Percentiles rank a stretch among this genome's conserved stretches.
These are phyloP conservation scores for Talaromyces piceae DNA, from an alignment of 2,329 filamentous ascomycete species.

Conservation along the genomic window DNA sequence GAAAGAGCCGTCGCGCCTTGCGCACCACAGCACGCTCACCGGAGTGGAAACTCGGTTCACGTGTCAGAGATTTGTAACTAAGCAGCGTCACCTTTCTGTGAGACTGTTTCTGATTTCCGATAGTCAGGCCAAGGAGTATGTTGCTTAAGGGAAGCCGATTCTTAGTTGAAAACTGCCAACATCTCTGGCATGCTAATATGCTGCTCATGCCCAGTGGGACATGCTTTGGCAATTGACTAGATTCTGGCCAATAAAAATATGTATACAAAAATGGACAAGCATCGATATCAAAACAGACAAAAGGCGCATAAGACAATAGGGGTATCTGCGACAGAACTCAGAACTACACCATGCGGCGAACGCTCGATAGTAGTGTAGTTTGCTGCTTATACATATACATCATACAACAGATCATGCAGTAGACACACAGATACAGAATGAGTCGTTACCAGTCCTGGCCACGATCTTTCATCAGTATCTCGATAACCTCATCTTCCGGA, in stretches of 20 bases:
- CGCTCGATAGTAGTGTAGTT: conserved; percentile 1
- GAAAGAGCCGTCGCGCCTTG: background rate
- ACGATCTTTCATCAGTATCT: conserved; percentile 39
- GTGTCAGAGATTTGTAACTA: background rate
- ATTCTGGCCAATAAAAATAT: conserved; percentile 1
- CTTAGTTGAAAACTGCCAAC: too few relatives aligned
- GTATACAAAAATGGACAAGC: background rate
- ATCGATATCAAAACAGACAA: background rate
- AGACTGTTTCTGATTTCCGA: too few relatives aligned
- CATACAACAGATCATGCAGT: background rate
- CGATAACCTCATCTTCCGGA: conserved; percentile 37
- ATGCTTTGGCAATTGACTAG: too few relatives aligned
- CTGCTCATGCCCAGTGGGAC: too few relatives aligned
- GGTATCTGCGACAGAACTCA: conserved; percentile 9
- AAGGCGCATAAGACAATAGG: background rate
- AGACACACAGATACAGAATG: background rate
- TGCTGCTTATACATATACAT: background rate
- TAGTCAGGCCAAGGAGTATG: too few relatives aligned
- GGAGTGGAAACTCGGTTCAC: background rate
- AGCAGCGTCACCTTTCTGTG: too few relatives aligned
- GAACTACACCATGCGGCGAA: conserved; percentile 2
- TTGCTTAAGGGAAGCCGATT: too few relatives aligned
- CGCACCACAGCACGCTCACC: background rate
- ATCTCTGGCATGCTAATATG: too few relatives aligned
- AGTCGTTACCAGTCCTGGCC: conserved; percentile 36